Conservation (phyloP, 176 grass and related monocot genomes). For the Puya raimondii region DNA sequence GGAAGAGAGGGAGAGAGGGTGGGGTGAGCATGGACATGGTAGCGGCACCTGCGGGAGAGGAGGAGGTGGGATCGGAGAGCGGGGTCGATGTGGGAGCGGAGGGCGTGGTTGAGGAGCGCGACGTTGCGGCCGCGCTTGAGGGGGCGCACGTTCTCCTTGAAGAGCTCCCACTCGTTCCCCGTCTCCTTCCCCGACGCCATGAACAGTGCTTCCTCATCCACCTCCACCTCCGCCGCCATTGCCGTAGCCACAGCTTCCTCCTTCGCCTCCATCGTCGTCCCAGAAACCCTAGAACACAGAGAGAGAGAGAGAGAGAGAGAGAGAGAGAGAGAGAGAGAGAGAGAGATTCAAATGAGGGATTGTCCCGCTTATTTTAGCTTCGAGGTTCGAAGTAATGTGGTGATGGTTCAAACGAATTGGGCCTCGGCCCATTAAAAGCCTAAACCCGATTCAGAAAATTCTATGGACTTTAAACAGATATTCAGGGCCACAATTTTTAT, state of each 20-base stretch:
- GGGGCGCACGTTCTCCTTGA: conserved; percentile 91
- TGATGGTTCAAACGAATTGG: no score
- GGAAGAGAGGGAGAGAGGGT: neutral
- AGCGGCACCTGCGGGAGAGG: conserved; percentile 31
- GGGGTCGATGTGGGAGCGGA: conserved; percentile 45
- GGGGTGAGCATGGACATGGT: neutral
- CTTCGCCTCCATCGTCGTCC: neutral
- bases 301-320: neutral
- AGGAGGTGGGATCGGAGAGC: conserved; percentile 47
- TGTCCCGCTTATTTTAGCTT: neutral
- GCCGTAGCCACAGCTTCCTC: conserved; percentile 11
- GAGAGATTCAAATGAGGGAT: neutral
- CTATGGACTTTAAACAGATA: no score
- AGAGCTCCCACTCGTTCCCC: conserved; percentile 62
- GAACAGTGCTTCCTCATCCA: conserved; percentile 8
- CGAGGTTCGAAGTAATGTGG: neutral
- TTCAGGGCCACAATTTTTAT: no score
- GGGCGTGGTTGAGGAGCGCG: conserved; percentile 60
- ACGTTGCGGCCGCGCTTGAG: conserved; percentile 92
- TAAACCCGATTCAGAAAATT: no score
- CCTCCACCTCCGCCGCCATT: conserved; percentile 25
- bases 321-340: neutral
- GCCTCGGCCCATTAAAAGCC: no score
- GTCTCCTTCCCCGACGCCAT: conserved; percentile 19
- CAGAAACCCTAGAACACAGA: neutral